Conservation (phyloP, 1,284 basidiomycete species). For the Hymenochaete sp. region DNA sequence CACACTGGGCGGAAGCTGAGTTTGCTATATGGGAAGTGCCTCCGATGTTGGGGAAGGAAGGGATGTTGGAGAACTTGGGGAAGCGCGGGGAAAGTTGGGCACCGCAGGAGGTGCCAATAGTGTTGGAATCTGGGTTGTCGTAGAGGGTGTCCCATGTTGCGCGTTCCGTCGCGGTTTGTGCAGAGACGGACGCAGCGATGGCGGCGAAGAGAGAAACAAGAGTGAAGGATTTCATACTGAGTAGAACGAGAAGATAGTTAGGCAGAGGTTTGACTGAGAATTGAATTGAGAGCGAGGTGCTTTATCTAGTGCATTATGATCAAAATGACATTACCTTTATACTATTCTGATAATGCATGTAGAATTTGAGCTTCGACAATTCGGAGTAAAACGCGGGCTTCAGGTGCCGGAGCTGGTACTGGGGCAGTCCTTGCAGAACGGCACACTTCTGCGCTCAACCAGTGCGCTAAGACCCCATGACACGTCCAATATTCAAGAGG, state of each 20-base stretch:
- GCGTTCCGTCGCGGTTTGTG: constrained; percentile 20
- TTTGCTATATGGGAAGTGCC: constrained; percentile 33
- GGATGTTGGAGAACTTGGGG: constrained; percentile 38
- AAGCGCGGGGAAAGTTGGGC: constrained; percentile 37
- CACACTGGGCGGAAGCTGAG: constrained; percentile 35
- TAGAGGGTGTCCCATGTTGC: constrained; percentile 36
- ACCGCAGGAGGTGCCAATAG: constrained; percentile 39
- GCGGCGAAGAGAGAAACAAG: constrained; percentile 21
- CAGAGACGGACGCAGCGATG: constrained; percentile 20
- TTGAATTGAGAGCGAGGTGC: no score
- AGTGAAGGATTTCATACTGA: constrained; percentile 1
- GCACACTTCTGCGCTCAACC: no score
- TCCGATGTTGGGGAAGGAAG: constrained; percentile 41
- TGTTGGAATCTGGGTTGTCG: constrained; percentile 28
- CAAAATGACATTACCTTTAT: no score
- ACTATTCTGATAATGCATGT: no score
- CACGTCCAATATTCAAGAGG: no score
- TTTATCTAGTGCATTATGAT: no score
- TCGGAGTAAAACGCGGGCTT: no score
- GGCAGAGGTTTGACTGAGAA: no score
- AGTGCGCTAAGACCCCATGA: no score
- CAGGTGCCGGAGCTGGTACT: no score
- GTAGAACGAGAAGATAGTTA: background rate
- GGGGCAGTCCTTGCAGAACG: no score
- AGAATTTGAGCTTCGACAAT: no score